phyloP scores from a whole-genome alignment of 768 basidiomycete genomes.

The Tubosaeta sp. region DNA sequence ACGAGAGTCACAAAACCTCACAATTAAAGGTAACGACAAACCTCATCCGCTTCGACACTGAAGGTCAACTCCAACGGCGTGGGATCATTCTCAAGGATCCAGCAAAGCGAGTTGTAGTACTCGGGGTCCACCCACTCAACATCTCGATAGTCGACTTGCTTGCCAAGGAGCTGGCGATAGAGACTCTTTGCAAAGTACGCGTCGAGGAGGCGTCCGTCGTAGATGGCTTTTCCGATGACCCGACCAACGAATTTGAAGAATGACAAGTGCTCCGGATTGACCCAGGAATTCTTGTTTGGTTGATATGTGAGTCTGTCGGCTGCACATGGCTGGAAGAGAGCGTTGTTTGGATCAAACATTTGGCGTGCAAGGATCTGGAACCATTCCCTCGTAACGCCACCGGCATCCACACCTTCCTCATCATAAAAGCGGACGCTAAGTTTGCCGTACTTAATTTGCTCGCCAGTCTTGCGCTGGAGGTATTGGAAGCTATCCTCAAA shows the following conservation, averaged over 20 bases:
- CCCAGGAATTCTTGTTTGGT: slow-evolving; percentile 89
- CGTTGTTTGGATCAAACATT: slow-evolving; percentile 99
- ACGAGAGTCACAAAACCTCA: neutral
- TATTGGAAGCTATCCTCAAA: slow-evolving; percentile 98
- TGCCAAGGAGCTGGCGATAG: slow-evolving; percentile 91
- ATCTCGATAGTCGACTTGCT: slow-evolving; percentile 92
- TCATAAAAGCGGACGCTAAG: slow-evolving; percentile 94
- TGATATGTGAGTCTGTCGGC: slow-evolving; percentile 95
- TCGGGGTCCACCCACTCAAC: slow-evolving; percentile 98
- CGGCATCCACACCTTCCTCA: slow-evolving; percentile 98
- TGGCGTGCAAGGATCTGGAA: slow-evolving; percentile 96
- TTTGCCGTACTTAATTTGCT: slow-evolving; percentile 97
- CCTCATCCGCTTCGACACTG: slow-evolving; percentile 95
- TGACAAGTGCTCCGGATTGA: slow-evolving; percentile 91
- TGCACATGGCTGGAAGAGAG: slow-evolving; percentile 96
- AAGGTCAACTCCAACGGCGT: slow-evolving; percentile 85
- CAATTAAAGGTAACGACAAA: slow-evolving; percentile 12
- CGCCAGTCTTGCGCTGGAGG: slow-evolving; percentile 84
- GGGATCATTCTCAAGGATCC: slow-evolving; percentile 97
- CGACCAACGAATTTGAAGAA: slow-evolving; percentile 99
- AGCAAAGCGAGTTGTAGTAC: slow-evolving; percentile 96
- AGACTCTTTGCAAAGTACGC: slow-evolving; percentile 97
- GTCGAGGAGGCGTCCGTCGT: slow-evolving; percentile 92
- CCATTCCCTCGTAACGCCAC: slow-evolving; percentile 97
- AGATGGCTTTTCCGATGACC: slow-evolving; percentile 96